phyloP scores from a whole-genome alignment of 192 early-diverging fungal species.

The Entophlyctis helioformis region DNA sequence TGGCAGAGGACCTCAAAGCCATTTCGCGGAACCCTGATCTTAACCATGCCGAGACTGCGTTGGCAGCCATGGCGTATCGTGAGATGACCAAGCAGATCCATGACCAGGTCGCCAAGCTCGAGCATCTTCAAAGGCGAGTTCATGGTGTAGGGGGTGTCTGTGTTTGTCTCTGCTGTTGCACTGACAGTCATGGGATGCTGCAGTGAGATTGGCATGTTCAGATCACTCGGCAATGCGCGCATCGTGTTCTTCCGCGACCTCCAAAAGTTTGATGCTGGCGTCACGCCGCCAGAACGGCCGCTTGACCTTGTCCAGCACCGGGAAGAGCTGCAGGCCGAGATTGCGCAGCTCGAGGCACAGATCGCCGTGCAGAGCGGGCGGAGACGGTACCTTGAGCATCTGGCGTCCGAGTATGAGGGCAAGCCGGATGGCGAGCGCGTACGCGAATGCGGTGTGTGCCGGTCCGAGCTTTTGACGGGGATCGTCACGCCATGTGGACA shows the following conservation, averaged over 20 bases:
- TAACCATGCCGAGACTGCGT: no score
- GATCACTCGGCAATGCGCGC: constrained; percentile 28
- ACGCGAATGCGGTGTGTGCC: constrained; percentile 17
- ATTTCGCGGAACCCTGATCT: no score
- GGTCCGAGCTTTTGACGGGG: constrained; percentile 12
- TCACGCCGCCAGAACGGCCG: constrained; percentile 13
- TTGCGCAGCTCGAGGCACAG: constrained; percentile 1
- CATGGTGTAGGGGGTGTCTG: no score
- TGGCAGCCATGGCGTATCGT: no score
- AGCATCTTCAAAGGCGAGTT: no score
- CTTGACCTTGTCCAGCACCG: constrained; percentile 4
- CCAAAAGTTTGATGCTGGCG: constrained; percentile 24
- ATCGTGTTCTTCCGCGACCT: constrained; percentile 24
- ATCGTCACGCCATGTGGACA: constrained; percentile 31
- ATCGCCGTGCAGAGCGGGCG: not conserved
- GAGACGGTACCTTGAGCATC: constrained; percentile 6
- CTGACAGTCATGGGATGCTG: no score
- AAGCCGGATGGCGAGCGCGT: constrained; percentile 2
- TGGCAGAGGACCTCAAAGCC: no score
- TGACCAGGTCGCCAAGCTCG: no score
- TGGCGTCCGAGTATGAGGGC: not conserved
- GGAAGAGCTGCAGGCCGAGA: not conserved
- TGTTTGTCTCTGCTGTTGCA: no score
- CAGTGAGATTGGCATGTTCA: no score
- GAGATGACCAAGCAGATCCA: no score